Conservation (phyloP, 495 filamentous ascomycete species). For the Massariosphaeria phaeospora region DNA sequence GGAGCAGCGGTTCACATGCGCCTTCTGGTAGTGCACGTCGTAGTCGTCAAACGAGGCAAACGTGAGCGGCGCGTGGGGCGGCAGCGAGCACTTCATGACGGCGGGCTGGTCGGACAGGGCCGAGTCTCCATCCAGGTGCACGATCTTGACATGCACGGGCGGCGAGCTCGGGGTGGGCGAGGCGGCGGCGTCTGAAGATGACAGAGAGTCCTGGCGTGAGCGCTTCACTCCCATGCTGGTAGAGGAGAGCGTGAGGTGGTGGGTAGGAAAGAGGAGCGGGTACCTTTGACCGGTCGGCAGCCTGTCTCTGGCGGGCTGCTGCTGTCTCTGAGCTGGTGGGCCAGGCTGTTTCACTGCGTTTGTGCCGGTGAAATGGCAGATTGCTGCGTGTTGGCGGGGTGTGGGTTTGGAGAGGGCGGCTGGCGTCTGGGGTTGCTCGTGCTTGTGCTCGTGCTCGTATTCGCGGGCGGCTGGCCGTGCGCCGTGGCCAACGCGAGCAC, state of each 20-base stretch:
- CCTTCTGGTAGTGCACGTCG: slow-evolving; percentile 76
- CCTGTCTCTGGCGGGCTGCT: not conserved
- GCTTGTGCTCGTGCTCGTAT: too few relatives aligned
- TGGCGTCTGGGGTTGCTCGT: not conserved
- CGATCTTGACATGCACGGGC: slow-evolving; percentile 23
- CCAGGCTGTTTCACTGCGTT: too few relatives aligned
- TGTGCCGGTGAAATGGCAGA: not conserved
- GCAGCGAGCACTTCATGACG: slow-evolving; percentile 70
- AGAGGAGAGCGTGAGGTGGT: not conserved
- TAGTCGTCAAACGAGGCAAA: slow-evolving; percentile 79
- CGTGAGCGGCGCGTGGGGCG: slow-evolving; percentile 64
- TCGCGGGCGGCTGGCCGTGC: too few relatives aligned
- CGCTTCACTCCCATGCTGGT: slow-evolving; percentile 55
- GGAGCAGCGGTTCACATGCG: slow-evolving; percentile 77
- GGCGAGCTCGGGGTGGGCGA: slow-evolving; percentile 3
- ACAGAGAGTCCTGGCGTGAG: slow-evolving; percentile 49
- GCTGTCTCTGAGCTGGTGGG: too few relatives aligned
- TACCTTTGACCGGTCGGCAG: slow-evolving; percentile 10
- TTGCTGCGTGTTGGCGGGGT: not conserved
- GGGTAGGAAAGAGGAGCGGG: not conserved
- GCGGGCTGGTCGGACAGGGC: not conserved
- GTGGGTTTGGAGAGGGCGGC: not conserved
- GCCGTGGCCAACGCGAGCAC: too few relatives aligned
- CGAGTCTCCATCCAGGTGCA: slow-evolving; percentile 24
- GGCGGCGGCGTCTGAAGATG: slow-evolving; percentile 21